Evolutionary conservation across 768 basidiomycete species (phyloP).

Genomic region (Suillus subaureus): DNA sequence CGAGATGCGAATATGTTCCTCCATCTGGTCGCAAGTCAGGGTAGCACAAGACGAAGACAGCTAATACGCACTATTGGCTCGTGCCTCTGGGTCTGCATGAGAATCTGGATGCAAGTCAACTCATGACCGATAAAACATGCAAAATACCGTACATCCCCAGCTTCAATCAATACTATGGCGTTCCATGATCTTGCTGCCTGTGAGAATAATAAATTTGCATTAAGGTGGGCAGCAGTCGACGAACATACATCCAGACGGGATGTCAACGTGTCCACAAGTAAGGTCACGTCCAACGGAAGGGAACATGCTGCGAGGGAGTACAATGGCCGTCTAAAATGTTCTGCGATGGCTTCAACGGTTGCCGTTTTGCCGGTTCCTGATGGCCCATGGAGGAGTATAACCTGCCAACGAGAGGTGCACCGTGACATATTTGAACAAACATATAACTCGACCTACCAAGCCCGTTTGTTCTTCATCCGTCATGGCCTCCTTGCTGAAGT

Average conservation of each 20-base stretch:
- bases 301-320: background rate
- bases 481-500: background rate
- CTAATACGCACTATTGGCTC: conserved; percentile 1
- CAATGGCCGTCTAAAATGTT: conserved; percentile 1
- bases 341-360: conserved; percentile 4
- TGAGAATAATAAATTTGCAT: background rate
- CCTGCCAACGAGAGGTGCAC: conserved; percentile 44
- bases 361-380: conserved; percentile 96
- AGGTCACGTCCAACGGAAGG: background rate
- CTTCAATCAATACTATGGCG: conserved; percentile 1
- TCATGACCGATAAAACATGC: background rate
- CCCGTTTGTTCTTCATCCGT: background rate
- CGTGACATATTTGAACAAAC: background rate
- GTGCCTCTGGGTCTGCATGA: conserved; percentile 5
- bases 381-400: conserved; percentile 90
- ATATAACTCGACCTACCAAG: background rate
- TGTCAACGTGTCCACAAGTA: conserved; percentile 3
- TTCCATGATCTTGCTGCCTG: conserved; percentile 1
- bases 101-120: background rate
- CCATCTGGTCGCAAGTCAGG: conserved; percentile 1
- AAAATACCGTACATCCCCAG: background rate
- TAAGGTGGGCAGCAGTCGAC: background rate
- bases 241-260: conserved; percentile 4
- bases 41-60: background rate
- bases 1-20: background rate